Conservation (phyloP, 2,329 filamentous ascomycete species). For the Mariannaea sp. region DNA sequence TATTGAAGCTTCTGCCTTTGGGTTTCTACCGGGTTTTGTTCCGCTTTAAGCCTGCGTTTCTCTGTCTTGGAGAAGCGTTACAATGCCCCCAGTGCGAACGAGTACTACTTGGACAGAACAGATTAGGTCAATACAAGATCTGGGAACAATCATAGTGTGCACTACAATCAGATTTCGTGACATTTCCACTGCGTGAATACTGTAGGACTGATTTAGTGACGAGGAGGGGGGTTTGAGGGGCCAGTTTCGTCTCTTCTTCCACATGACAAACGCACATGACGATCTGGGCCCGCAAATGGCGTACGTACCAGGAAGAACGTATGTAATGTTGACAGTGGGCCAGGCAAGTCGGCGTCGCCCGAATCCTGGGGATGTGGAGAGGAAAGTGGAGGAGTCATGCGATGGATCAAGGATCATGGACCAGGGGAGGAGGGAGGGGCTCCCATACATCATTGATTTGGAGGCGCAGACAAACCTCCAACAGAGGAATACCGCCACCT, state of each 20-base stretch:
- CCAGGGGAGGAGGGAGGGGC: background rate
- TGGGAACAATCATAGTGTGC: background rate
- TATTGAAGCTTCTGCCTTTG: slow-evolving; percentile 21
- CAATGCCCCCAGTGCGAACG: background rate
- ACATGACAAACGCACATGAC: slow-evolving; percentile 37
- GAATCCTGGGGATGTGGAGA: slow-evolving; percentile 17
- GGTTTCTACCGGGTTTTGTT: slow-evolving; percentile 23
- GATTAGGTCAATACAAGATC: slow-evolving; percentile 13
- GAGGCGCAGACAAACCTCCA: background rate
- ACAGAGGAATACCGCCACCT: background rate
- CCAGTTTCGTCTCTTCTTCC: slow-evolving; percentile 20
- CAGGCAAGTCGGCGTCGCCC: slow-evolving; percentile 21
- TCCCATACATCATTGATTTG: background rate
- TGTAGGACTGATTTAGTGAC: background rate
- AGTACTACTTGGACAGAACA: slow-evolving; percentile 8
- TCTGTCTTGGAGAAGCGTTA: background rate
- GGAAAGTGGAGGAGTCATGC: slow-evolving; percentile 10
- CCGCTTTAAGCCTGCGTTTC: slow-evolving; percentile 12
- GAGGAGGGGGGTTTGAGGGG: no score
- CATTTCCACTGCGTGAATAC: background rate
- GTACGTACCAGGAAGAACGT: no score
- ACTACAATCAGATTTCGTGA: background rate
- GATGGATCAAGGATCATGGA: background rate
- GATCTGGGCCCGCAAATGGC: slow-evolving; percentile 14
- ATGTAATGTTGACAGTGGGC: slow-evolving; percentile 16